A percentile compares a stretch with the other conserved stretches of the same genome.
Evolutionary conservation across 2,329 filamentous ascomycete genomes (phyloP).

Genomic region (Ophiostoma perfectum): DNA sequence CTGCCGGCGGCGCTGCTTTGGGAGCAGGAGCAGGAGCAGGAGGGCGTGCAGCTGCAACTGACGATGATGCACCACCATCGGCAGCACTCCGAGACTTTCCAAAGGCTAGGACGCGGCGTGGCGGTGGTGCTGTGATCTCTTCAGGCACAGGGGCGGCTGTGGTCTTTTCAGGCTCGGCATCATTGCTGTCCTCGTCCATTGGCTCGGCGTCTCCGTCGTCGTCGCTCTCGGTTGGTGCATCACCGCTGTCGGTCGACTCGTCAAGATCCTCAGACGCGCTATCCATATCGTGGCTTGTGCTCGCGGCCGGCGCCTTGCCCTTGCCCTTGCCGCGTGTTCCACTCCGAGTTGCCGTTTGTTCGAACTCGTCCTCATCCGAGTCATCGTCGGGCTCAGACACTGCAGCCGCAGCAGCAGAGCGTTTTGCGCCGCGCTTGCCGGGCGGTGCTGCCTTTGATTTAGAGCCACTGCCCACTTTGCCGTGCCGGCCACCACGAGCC

Average conservation of each 20-base stretch:
- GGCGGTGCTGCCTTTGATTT: conserved; percentile 24
- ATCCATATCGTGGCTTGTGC: background rate
- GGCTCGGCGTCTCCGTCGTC: conserved; percentile 33
- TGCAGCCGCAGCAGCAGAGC: conserved; percentile 37
- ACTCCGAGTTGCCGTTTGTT: conserved; percentile 29
- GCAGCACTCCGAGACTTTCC: conserved; percentile 14
- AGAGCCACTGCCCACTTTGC: background rate
- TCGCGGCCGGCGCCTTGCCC: background rate
- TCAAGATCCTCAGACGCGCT: conserved; percentile 24
- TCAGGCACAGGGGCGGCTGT: conserved; percentile 7
- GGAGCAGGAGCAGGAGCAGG: conserved; percentile 26
- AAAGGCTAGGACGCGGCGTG: conserved; percentile 28
- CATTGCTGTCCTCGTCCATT: conserved; percentile 20
- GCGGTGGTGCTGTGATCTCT: conserved; percentile 29
- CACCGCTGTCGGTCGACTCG: conserved; percentile 35
- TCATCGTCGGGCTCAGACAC: conserved; percentile 37
- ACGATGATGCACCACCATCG: background rate
- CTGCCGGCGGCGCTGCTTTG: background rate
- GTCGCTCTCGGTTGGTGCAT: conserved; percentile 43
- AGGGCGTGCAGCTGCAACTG: background rate
- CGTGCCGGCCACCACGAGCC: background rate
- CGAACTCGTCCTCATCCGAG: conserved; percentile 41
- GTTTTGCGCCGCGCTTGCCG: conserved; percentile 30
- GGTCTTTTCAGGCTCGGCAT: background rate
- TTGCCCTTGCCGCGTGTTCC: background rate